These are phyloP conservation scores for Aphanomyces stellatus DNA, from an alignment of 352 stramenopile genomes.

Conservation along the genomic window DNA sequence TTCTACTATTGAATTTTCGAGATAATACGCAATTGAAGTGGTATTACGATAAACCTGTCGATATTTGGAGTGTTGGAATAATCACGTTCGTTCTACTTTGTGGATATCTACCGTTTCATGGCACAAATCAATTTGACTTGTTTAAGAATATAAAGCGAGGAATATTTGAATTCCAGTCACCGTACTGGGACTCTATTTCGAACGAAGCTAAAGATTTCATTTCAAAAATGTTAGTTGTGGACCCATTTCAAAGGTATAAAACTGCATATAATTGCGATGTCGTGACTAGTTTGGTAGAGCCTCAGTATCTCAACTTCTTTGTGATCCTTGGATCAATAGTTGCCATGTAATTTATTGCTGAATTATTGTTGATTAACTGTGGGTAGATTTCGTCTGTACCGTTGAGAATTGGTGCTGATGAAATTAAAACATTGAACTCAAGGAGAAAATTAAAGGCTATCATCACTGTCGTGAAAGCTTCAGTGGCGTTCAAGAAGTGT, in stretches of 20 bases:
- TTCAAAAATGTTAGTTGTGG: conserved; percentile 65
- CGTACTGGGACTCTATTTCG: conserved; percentile 86
- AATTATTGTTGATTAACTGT: too few species aligned
- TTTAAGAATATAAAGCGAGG: conserved; percentile 86
- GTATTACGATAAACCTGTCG: conserved; percentile 73
- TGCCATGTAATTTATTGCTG: background rate
- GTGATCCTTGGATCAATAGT: conserved; percentile 30
- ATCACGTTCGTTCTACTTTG: conserved; percentile 87
- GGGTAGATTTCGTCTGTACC: background rate
- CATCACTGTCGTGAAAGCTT: background rate
- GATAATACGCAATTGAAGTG: conserved; percentile 33
- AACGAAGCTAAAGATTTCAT: conserved; percentile 86
- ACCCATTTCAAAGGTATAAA: conserved; percentile 56
- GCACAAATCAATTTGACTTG: conserved; percentile 90
- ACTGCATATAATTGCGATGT: background rate
- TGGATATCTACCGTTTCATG: conserved; percentile 82
- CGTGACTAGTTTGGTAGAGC: background rate
- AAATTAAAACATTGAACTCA: background rate
- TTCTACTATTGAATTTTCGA: background rate
- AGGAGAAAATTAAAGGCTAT: conserved; percentile 2
- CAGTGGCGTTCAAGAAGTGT: background rate
- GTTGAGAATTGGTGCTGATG: background rate
- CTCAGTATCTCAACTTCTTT: background rate
- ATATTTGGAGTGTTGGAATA: conserved; percentile 80
- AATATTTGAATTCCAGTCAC: conserved; percentile 80